These are phyloP conservation scores for Ormosia emarginata DNA, from an alignment of 306 rosid genomes.

Conservation along the genomic window DNA sequence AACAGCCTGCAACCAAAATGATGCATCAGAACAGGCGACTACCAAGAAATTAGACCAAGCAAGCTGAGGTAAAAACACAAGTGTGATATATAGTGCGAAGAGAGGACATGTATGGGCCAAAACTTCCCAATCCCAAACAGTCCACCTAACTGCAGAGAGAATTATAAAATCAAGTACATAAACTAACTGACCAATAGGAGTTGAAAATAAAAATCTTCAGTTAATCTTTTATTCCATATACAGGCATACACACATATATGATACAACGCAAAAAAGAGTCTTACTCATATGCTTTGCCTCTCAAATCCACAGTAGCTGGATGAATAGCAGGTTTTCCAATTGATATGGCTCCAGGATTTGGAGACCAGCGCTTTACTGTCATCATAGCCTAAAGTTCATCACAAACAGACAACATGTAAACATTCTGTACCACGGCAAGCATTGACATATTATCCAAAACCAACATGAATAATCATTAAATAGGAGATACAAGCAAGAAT, in stretches of 20 bases:
- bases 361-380: conserved; percentile 95
- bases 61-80: background rate
- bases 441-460: background rate
- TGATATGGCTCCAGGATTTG: conserved; percentile 68
- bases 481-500: background rate
- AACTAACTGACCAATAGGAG: background rate
- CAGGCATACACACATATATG: background rate
- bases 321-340: conserved; percentile 96
- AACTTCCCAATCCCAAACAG: background rate
- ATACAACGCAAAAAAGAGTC: conserved; percentile 18
- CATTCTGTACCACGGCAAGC: background rate
- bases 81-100: background rate
- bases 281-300: conserved; percentile 96
- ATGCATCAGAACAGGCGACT: conserved; percentile 12
- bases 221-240: background rate
- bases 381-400: conserved; percentile 71
- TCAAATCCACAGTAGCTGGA: conserved; percentile 93
- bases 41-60: background rate
- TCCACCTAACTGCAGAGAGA: background rate
- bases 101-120: background rate
- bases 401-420: conserved; percentile 14
- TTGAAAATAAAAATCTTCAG: background rate
- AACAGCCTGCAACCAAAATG: conserved; percentile 62
- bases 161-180: background rate
- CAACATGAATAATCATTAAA: background rate